A percentile compares a stretch with the other conserved stretches of the same genome.
Evolutionary conservation across 257 asterid genomes (phyloP).

Genomic region (Leptodermis oblonga): DNA sequence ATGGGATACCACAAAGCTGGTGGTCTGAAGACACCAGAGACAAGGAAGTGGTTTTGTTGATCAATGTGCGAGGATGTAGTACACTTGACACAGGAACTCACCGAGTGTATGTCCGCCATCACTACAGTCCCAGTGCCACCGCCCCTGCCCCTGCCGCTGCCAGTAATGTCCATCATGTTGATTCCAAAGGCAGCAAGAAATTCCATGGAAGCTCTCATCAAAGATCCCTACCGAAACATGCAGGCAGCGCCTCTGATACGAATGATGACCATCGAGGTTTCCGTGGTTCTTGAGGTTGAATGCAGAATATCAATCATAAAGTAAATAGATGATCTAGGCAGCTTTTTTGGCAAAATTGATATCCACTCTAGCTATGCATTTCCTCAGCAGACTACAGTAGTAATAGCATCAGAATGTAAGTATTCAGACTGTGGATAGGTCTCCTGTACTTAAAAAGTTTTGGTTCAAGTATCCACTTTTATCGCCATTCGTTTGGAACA

Average conservation of each 20-base stretch:
- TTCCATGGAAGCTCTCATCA: slow-evolving; percentile 36
- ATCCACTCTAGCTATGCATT: not conserved
- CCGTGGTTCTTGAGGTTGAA: slow-evolving; percentile 15
- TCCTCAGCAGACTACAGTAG: slow-evolving; percentile 13
- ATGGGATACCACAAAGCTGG: slow-evolving; percentile 72
- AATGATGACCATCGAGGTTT: slow-evolving; percentile 21
- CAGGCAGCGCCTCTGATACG: slow-evolving; percentile 13
- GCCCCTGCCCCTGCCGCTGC: not conserved
- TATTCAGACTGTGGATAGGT: slow-evolving; percentile 9
- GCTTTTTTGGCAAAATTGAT: not conserved
- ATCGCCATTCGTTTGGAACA: not conserved
- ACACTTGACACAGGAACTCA: slow-evolving; percentile 46
- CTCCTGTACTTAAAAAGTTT: not conserved
- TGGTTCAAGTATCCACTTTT: not conserved
- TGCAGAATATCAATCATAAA: not conserved
- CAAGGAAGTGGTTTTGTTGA: slow-evolving; percentile 57
- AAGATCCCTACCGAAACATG: slow-evolving; percentile 19
- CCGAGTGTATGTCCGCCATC: slow-evolving; percentile 40
- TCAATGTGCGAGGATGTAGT: slow-evolving; percentile 49
- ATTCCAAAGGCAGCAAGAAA: slow-evolving; percentile 33
- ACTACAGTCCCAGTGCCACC: slow-evolving; percentile 27
- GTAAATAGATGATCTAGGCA: not conserved
- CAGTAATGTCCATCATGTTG: slow-evolving; percentile 9
- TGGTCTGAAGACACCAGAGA: slow-evolving; percentile 78
- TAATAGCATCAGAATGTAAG: slow-evolving; percentile 18